phyloP scores from a whole-genome alignment of 2,329 filamentous ascomycete genomes.

The Pleoardoris graminearum region DNA sequence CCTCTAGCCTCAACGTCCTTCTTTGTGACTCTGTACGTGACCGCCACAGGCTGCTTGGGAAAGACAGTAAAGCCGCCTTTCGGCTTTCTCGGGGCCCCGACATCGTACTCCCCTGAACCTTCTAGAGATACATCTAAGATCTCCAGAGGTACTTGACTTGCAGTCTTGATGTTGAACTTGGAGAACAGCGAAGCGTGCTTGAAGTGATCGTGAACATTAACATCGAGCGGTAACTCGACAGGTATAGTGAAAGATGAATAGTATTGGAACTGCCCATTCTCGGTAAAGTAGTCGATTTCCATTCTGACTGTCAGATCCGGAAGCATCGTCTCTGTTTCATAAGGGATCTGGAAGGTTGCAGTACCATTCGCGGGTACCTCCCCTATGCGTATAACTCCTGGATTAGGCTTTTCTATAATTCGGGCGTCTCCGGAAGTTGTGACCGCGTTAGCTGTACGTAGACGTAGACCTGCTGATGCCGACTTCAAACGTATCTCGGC shows the following conservation, averaged over 20 bases:
- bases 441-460: conserved; percentile 57
- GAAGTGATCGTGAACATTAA: conserved; percentile 96
- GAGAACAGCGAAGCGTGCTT: conserved; percentile 82
- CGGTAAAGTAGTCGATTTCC: conserved; percentile 75
- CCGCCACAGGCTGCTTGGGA: conserved; percentile 75
- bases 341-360: conserved; percentile 71
- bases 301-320: conserved; percentile 71
- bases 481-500: conserved; percentile 59
- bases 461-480: conserved; percentile 62
- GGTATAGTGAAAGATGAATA: conserved; percentile 65
- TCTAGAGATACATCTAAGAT: conserved; percentile 72
- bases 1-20: conserved; percentile 46
- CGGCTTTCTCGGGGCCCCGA: conserved; percentile 58
- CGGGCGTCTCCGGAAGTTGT: conserved; percentile 48
- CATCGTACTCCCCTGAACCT: conserved; percentile 69
- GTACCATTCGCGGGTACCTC: conserved; percentile 50
- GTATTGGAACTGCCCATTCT: conserved; percentile 66
- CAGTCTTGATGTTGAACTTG: conserved; percentile 86
- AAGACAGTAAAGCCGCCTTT: conserved; percentile 65
- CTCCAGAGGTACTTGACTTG: conserved; percentile 72
- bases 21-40: conserved; percentile 76
- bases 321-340: conserved; percentile 78
- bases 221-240: conserved; percentile 80
- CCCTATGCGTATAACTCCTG: conserved; percentile 52
- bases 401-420: conserved; percentile 49